Evolutionary conservation across 768 basidiomycete genomes (phyloP).

Genomic region (Naganishia vaughanmartiniae): DNA sequence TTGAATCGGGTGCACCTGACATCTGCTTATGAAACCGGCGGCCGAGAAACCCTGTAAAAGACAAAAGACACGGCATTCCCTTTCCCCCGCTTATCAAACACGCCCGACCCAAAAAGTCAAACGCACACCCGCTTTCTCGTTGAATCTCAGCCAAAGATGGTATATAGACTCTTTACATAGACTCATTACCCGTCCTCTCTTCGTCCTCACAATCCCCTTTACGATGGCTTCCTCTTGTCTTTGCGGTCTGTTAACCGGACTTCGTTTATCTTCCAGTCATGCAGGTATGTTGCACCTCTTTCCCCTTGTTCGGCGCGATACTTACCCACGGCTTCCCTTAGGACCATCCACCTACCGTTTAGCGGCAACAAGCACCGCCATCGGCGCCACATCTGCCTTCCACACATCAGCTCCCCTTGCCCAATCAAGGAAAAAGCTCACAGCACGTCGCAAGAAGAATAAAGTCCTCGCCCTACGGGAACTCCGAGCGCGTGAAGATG

Average conservation of each 20-base stretch:
- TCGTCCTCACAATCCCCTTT: neutral
- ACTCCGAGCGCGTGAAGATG: slow-evolving; percentile 53
- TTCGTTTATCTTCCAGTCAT: slow-evolving; percentile 11
- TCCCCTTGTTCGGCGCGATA: neutral
- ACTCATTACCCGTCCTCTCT: neutral
- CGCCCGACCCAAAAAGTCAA: neutral
- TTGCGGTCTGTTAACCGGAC: neutral
- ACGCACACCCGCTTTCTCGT: neutral
- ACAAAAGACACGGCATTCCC: neutral
- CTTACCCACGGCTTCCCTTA: neutral
- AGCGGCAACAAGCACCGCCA: slow-evolving; percentile 4
- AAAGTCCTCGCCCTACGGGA: slow-evolving; percentile 55
- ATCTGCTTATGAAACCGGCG: neutral
- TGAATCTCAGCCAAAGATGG: neutral
- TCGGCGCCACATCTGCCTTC: slow-evolving; percentile 35
- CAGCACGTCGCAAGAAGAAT: slow-evolving; percentile 49
- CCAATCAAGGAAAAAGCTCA: slow-evolving; percentile 40
- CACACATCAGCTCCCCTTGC: slow-evolving; percentile 32
- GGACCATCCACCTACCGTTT: slow-evolving; percentile 11
- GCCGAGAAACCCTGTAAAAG: neutral
- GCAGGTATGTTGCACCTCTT: neutral
- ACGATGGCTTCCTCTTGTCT: slow-evolving; percentile 11
- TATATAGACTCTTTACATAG: neutral
- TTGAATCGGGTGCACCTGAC: neutral
- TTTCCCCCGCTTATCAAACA: neutral